phyloP scores from a whole-genome alignment of 1,284 basidiomycete genomes.

The Hypsizygus ulmarius region DNA sequence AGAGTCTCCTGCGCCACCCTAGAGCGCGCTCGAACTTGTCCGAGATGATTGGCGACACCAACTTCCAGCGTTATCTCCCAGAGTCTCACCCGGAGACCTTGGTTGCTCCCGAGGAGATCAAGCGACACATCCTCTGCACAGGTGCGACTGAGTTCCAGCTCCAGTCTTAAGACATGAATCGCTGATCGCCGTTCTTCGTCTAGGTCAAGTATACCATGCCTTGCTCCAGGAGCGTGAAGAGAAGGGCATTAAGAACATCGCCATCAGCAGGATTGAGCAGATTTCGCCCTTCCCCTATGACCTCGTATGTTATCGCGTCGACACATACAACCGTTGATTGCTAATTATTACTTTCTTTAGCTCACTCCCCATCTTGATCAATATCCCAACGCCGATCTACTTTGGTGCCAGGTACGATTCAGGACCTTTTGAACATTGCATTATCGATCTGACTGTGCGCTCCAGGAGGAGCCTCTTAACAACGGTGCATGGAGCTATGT shows the following conservation, averaged over 20 bases:
- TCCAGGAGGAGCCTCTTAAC: constrained; percentile 84
- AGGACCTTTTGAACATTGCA: neutral
- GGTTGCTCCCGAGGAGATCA: constrained; percentile 82
- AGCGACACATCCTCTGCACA: constrained; percentile 87
- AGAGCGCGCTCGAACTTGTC: constrained; percentile 82
- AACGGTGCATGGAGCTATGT: constrained; percentile 94
- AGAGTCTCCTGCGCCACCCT: constrained; percentile 92
- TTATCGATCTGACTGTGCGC: constrained; percentile 6
- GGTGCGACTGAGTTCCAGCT: constrained; percentile 37
- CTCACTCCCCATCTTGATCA: constrained; percentile 88
- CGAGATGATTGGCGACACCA: constrained; percentile 87
- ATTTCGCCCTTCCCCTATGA: constrained; percentile 97
- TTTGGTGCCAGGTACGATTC: constrained; percentile 80
- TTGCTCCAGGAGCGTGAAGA: constrained; percentile 89
- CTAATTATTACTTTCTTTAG: constrained; percentile 23
- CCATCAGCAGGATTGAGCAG: constrained; percentile 94
- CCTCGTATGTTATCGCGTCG: constrained; percentile 47
- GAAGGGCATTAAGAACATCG: constrained; percentile 87
- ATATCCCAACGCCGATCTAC: constrained; percentile 91
- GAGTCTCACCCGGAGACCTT: constrained; percentile 72
- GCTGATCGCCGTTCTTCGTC: constrained; percentile 8
- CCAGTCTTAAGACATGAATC: neutral
- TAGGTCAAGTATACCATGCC: constrained; percentile 92
- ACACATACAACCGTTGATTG: neutral
- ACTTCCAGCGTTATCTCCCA: constrained; percentile 93